A percentile compares a stretch with the other conserved stretches of the same genome.
Conservation (phyloP, 345 rosid genomes). For the Salix viminalis region DNA sequence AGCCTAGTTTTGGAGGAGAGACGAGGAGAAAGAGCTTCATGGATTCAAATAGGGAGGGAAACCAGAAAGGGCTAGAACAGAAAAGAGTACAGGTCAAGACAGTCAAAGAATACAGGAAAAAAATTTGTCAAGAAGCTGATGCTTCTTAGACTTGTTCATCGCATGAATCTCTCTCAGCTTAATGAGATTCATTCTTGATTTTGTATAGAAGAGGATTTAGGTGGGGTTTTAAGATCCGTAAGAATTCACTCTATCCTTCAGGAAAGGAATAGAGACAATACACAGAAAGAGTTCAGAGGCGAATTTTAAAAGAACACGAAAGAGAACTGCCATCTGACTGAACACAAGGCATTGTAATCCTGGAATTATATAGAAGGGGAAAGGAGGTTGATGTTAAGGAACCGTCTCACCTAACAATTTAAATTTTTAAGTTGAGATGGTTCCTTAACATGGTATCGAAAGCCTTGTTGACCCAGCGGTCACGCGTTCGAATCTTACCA, state of each 20-base stretch:
- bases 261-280: not conserved
- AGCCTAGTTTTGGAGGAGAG: constrained; percentile 27
- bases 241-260: not conserved
- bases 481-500: no score
- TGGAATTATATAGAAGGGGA: constrained; percentile 22
- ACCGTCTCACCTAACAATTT: no score
- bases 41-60: constrained; percentile 27
- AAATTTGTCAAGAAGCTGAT: constrained; percentile 23
- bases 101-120: constrained; percentile 21
- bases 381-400: not conserved
- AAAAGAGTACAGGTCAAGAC: constrained; percentile 33
- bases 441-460: no score
- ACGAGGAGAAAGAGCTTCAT: constrained; percentile 19
- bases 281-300: constrained; percentile 15
- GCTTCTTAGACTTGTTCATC: constrained; percentile 34
- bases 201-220: not conserved
- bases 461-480: no score
- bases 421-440: no score
- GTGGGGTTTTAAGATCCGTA: not conserved
- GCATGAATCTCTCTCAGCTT: constrained; percentile 28
- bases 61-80: constrained; percentile 36
- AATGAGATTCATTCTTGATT: constrained; percentile 20
- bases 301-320: not conserved
- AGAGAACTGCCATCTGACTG: constrained; percentile 29
- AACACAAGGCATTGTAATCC: constrained; percentile 18